Evolutionary conservation across 2,329 filamentous ascomycete genomes (phyloP).

Genomic region (Aureobasidium melanogenum): DNA sequence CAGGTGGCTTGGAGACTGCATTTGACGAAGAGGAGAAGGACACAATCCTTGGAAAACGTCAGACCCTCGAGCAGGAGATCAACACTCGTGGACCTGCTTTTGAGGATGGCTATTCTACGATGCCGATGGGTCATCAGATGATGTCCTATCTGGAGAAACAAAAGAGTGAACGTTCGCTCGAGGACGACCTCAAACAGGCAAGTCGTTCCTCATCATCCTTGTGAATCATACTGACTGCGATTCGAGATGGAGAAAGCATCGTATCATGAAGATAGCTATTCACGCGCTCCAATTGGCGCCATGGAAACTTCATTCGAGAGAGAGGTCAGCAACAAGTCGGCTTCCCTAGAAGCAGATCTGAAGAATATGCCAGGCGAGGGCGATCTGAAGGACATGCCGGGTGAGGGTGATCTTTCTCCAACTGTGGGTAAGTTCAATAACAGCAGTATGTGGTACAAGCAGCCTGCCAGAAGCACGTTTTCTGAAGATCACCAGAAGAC

Average conservation of each 20-base stretch:
- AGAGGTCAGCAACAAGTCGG: constrained; percentile 27
- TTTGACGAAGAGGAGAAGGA: constrained; percentile 15
- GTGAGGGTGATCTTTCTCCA: constrained; percentile 30
- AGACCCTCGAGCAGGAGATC: constrained; percentile 13
- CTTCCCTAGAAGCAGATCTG: not conserved
- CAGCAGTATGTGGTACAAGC: constrained; percentile 30
- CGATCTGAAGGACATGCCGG: constrained; percentile 23
- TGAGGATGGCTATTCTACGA: constrained; percentile 16
- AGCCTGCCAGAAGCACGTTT: constrained; percentile 15
- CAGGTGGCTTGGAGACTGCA: constrained; percentile 17
- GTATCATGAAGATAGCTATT: constrained; percentile 13
- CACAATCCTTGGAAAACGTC: not conserved
- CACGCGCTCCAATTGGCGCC: constrained; percentile 33
- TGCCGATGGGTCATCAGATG: constrained; percentile 16
- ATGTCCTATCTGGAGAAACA: constrained; percentile 13
- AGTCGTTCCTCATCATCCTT: not conserved
- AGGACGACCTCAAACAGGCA: constrained; percentile 6
- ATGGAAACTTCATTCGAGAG: constrained; percentile 41
- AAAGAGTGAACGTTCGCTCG: constrained; percentile 1
- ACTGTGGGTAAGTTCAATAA: constrained; percentile 28
- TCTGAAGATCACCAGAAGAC: constrained; percentile 16
- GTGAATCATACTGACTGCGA: not conserved
- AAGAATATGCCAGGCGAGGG: constrained; percentile 25
- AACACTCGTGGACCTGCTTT: not conserved
- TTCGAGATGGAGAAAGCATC: not conserved